Evolutionary conservation across 441 rosid species (phyloP), one percentile per base, ranked within the genome.

Genomic region (Erysimum cheiri): DNA sequence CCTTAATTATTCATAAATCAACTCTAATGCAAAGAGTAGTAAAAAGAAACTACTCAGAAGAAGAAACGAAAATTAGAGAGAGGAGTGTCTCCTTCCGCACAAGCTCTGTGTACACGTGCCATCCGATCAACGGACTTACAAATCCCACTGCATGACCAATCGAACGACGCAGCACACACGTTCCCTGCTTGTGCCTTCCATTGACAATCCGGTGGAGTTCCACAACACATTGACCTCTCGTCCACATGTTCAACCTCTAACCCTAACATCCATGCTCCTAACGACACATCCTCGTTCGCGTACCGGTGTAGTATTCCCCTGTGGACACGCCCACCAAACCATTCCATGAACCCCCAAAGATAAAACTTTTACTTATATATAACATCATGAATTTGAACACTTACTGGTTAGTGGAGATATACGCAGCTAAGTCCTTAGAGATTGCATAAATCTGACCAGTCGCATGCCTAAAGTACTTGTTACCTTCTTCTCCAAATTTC

Each of bases 401-500:
- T 78, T 32, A 90, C 95, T 76, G 83, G 72, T 92, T 92, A 41
- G 76, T 77, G 35, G 96, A 82, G 75, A 92, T 88, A 65, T 87
- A 90, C 26, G 87, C 65, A 62, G 97, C 98, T 6, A 92, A 85
- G 67, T 92, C 98, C 70, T 88, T 90, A 17, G 98, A 90, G 75
- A 92, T 84, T 73, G 83, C 97, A 53, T 92, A 88, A 33, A 92
- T 80, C 71, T 90, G 96, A 4, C 98, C 96, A 0, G 96, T 90
- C 3, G 98, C 98, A 77, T 92, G 98, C 63, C 93, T 77, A 75
- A 92, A 90, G 63, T 92, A 92, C 40, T 84, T 83, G 78, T 92
- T 92, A 35, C 98, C 97, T 75, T 85, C 87, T 75, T 92, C 98
- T 41, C 96, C 96, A 40, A 92, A 92, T 73, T 92, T 92, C 96